phyloP scores from a whole-genome alignment of 768 basidiomycete species.

The Holtermannia corniformis region DNA sequence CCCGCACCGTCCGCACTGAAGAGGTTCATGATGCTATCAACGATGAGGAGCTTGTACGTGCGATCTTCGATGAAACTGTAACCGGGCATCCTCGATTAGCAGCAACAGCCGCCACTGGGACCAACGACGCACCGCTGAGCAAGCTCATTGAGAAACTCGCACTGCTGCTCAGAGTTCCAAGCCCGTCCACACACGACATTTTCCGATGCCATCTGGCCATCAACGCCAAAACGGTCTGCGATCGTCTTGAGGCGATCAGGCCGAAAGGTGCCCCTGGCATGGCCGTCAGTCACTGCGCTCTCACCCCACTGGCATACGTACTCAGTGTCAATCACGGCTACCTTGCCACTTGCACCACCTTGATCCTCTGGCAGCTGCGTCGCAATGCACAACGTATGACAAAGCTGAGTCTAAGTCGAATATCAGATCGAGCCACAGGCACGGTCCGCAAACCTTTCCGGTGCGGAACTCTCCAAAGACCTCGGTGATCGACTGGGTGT shows the following conservation, averaged over 20 bases:
- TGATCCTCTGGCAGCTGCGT: constrained; percentile 80
- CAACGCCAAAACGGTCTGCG: constrained; percentile 89
- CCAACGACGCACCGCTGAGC: constrained; percentile 27
- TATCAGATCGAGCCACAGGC: not conserved
- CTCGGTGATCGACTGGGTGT: constrained; percentile 91
- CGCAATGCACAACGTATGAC: constrained; percentile 88
- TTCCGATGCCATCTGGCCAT: constrained; percentile 59
- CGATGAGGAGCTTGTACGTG: constrained; percentile 53
- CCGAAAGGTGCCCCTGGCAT: constrained; percentile 51
- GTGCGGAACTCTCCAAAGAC: constrained; percentile 96
- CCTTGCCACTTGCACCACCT: constrained; percentile 76
- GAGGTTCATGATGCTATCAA: constrained; percentile 95
- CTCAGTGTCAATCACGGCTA: constrained; percentile 42
- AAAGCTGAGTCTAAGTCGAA: constrained; percentile 64
- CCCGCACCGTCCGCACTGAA: constrained; percentile 50
- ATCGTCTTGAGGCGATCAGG: constrained; percentile 86
- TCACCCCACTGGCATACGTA: constrained; percentile 4
- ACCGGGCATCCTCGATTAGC: too few relatives aligned
- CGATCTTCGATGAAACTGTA: constrained; percentile 32
- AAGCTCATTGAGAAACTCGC: constrained; percentile 36
- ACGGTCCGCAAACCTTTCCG: constrained; percentile 45
- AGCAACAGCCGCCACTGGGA: not conserved
- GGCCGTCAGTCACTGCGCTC: not conserved
- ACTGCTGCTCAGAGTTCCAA: constrained; percentile 32
- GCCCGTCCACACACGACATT: constrained; percentile 75